These are phyloP conservation scores for Apiospora kogelbergensis DNA, from an alignment of 2,329 filamentous ascomycete genomes.

Conservation along the genomic window DNA sequence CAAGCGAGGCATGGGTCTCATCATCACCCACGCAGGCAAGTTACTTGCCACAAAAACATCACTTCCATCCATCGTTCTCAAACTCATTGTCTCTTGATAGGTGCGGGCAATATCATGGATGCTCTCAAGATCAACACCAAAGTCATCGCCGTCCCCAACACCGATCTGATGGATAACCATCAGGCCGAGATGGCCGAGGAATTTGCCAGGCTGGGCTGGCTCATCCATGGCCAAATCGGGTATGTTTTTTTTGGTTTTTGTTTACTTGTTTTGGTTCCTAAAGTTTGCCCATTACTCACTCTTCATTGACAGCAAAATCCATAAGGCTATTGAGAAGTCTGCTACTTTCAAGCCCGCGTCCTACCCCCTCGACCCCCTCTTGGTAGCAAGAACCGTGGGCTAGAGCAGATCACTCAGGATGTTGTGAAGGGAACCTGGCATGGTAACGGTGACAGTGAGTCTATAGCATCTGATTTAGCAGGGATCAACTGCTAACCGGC, in stretches of 20 bases:
- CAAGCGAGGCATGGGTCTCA: conserved; percentile 58
- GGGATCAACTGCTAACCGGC: background rate
- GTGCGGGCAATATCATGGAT: conserved; percentile 86
- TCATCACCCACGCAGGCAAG: conserved; percentile 88
- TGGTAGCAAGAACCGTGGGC: background rate
- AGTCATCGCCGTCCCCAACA: conserved; percentile 88
- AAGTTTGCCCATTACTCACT: background rate
- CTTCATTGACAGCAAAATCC: background rate
- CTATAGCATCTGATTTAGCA: background rate
- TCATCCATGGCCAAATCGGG: conserved; percentile 68
- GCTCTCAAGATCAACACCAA: conserved; percentile 72
- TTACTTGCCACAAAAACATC: conserved; percentile 13
- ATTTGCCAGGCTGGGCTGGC: conserved; percentile 72
- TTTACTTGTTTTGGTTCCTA: background rate
- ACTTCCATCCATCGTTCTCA: background rate
- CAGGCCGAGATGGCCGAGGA: conserved; percentile 83
- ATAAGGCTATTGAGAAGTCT: background rate
- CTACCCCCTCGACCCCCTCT: background rate
- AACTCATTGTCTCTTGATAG: conserved; percentile 42
- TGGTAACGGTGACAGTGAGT: background rate
- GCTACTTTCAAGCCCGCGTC: background rate
- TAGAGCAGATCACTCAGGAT: conserved; percentile 3
- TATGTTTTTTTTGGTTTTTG: conserved; percentile 39
- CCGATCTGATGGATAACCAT: conserved; percentile 80
- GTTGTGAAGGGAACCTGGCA: background rate